phyloP scores from a whole-genome alignment of 1,284 basidiomycete genomes.

The Wolfiporia cocos region DNA sequence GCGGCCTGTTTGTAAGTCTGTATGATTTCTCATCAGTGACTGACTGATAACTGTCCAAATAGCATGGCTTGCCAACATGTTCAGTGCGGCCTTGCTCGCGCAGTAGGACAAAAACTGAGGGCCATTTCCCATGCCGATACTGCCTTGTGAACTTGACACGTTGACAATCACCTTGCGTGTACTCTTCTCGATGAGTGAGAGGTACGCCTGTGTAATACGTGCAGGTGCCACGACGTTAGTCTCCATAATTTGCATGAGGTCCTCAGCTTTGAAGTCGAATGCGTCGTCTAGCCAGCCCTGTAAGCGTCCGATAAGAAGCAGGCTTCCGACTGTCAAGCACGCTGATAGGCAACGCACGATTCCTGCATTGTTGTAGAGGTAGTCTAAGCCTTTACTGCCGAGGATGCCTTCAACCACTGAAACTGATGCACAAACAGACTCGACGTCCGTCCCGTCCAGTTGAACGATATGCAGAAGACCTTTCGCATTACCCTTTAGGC shows the following conservation, averaged over 20 bases:
- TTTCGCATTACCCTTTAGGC: conserved; percentile 18
- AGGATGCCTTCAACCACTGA: conserved; percentile 21
- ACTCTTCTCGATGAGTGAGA: conserved; percentile 26
- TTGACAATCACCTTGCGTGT: conserved; percentile 28
- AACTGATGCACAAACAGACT: conserved; percentile 23
- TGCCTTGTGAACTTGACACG: conserved; percentile 23
- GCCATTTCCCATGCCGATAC: conserved; percentile 20
- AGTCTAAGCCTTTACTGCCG: conserved; percentile 26
- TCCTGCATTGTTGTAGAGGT: conserved; percentile 27
- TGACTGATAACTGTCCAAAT: background rate
- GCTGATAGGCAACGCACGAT: conserved; percentile 13
- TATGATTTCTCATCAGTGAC: background rate
- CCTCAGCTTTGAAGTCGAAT: conserved; percentile 16
- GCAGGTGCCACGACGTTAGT: conserved; percentile 30
- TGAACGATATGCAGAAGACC: conserved; percentile 28
- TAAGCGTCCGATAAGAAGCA: background rate
- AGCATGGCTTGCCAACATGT: conserved; percentile 20
- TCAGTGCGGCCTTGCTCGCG: conserved; percentile 21
- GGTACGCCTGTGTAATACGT: conserved; percentile 24
- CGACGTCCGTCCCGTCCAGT: conserved; percentile 27
- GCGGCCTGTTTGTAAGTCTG: conserved; percentile 27
- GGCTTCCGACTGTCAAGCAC: background rate
- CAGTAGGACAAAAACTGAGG: conserved; percentile 17
- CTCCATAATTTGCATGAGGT: conserved; percentile 16
- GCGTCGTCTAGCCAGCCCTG: conserved; percentile 16